A percentile compares a stretch with the other conserved stretches of the same genome.
Conservation (phyloP, 2,329 filamentous ascomycete genomes). For the Sporothrix pseudoabietina region DNA sequence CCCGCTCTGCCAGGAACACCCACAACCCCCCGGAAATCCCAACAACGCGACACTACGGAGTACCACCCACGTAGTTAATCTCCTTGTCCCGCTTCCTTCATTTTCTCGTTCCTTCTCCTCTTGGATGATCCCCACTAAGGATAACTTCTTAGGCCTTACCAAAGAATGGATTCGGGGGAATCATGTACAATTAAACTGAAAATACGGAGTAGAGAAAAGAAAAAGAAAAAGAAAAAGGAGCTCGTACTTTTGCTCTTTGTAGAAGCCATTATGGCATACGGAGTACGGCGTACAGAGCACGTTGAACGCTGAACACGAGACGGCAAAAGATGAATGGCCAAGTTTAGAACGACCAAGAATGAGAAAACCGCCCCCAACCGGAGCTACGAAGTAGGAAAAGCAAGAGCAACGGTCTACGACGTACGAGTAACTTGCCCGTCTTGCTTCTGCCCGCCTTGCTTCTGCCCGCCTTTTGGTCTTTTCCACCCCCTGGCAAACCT, state of each 20-base stretch:
- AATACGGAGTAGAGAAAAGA: not conserved
- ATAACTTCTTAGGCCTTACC: not conserved
- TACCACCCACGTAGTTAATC: constrained; percentile 6
- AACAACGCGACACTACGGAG: constrained; percentile 6
- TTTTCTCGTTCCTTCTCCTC: not conserved
- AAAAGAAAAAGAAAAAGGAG: not conserved
- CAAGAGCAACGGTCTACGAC: not conserved
- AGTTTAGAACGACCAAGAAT: not conserved
- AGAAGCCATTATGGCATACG: not conserved
- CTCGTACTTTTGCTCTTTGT: not conserved
- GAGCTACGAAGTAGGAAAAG: not conserved
- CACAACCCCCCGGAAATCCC: not conserved
- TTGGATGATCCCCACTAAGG: too few species aligned
- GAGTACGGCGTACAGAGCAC: not conserved
- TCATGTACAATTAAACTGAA: not conserved
- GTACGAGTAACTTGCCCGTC: not conserved
- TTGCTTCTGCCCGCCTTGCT: not conserved
- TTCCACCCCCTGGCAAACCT: constrained; percentile 18
- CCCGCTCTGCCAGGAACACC: not conserved
- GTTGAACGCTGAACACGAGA: not conserved
- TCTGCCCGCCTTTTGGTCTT: constrained; percentile 11
- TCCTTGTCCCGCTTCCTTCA: not conserved
- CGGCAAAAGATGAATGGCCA: not conserved
- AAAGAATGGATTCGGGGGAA: not conserved
- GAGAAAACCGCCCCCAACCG: not conserved